phyloP scores from a whole-genome alignment of 2,329 filamentous ascomycete species.

The Diplocarpon rosae region DNA sequence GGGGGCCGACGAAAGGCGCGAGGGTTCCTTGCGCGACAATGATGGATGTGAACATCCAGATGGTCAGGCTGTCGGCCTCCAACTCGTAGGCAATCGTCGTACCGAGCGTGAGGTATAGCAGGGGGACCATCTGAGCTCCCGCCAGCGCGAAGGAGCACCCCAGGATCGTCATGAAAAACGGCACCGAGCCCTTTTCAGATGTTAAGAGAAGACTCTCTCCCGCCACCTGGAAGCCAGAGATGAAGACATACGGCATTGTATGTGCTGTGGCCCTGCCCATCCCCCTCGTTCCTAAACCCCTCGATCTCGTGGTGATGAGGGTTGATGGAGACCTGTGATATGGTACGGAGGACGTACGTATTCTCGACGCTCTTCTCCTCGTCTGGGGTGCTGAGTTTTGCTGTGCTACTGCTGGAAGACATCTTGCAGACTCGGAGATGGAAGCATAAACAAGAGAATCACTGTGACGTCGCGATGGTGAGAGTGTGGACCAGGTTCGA shows the following conservation, averaged over 20 bases:
- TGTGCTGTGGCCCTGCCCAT: constrained; percentile 32
- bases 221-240: neutral
- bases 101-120: constrained; percentile 7
- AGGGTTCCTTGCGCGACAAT: constrained; percentile 12
- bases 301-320: constrained; percentile 35
- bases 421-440: neutral
- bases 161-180: constrained; percentile 19
- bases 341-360: neutral
- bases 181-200: constrained; percentile 18
- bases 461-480: too few species aligned
- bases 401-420: neutral
- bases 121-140: constrained; percentile 8
- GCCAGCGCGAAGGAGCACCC: constrained; percentile 8
- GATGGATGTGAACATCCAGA: constrained; percentile 13
- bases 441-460: too few species aligned
- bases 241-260: neutral
- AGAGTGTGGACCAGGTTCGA: too few species aligned
- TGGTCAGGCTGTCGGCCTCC: constrained; percentile 1
- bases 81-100: constrained; percentile 5
- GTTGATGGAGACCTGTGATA: neutral
- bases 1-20: constrained; percentile 16
- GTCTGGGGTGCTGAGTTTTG: neutral
- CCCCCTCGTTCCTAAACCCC: constrained; percentile 33
- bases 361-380: neutral
- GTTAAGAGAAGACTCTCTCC: neutral